Percentiles rank a stretch among this genome's conserved stretches.
These are phyloP conservation scores for Sporobolomyces phaffii DNA, from an alignment of 768 basidiomycete species.

Conservation along the genomic window DNA sequence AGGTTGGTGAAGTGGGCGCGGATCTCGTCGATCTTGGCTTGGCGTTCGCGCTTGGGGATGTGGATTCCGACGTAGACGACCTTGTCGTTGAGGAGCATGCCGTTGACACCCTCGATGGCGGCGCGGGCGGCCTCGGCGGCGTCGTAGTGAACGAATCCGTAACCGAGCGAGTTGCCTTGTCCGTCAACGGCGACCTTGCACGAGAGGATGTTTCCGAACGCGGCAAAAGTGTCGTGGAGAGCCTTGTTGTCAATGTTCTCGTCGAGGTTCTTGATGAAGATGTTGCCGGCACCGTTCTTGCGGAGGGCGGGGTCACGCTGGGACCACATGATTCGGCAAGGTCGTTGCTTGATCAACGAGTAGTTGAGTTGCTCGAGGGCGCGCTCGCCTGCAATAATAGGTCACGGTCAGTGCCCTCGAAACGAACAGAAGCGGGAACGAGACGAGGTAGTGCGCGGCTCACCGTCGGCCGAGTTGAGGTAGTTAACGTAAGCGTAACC, in stretches of 20 bases:
- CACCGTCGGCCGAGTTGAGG: constrained; percentile 87
- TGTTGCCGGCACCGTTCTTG: constrained; percentile 99
- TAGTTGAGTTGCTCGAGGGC: constrained; percentile 99
- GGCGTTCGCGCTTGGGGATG: constrained; percentile 95
- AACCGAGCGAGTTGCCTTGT: constrained; percentile 89
- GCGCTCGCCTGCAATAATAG: constrained; percentile 85
- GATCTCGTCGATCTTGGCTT: constrained; percentile 97
- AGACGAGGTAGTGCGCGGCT: no score
- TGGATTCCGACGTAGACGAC: constrained; percentile 98
- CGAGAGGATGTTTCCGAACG: constrained; percentile 95
- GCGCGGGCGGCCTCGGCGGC: constrained; percentile 90
- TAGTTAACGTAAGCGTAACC: constrained; percentile 99
- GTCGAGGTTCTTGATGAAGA: constrained; percentile 99
- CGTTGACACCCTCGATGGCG: constrained; percentile 97
- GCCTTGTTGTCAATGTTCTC: constrained; percentile 65
- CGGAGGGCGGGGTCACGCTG: constrained; percentile 98
- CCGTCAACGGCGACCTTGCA: constrained; percentile 99
- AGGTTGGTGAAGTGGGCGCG: constrained; percentile 96
- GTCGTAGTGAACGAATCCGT: constrained; percentile 99
- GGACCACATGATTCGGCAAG: constrained; percentile 99
- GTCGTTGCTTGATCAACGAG: constrained; percentile 94
- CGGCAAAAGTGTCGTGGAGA: constrained; percentile 98
- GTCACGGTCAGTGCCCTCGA: no score
- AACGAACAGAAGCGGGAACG: no score
- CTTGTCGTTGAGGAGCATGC: constrained; percentile 98